Conservation (phyloP, 176 grass and related monocot genomes). For the Ensete glaucum region DNA sequence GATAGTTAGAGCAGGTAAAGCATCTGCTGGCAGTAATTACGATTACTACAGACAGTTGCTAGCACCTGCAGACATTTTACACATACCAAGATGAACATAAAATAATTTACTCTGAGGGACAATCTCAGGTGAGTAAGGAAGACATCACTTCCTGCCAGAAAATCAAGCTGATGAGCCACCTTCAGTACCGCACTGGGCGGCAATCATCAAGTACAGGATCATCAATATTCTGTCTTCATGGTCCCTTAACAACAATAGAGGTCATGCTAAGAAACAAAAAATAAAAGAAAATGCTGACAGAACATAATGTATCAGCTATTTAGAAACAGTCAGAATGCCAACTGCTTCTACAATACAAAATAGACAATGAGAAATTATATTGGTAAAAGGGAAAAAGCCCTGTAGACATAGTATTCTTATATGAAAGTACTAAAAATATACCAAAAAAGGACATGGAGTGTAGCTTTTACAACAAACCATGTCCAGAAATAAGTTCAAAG, state of each 20-base stretch:
- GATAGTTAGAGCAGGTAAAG: neutral
- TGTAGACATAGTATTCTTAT: too few relatives aligned
- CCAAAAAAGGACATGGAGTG: neutral
- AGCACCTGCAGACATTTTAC: neutral
- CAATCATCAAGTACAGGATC: slow-evolving; percentile 8
- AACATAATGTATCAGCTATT: neutral
- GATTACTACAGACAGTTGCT: neutral
- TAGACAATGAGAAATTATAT: neutral
- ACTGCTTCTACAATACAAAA: neutral
- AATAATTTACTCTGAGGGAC: neutral
- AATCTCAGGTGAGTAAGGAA: slow-evolving; percentile 5
- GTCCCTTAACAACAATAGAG: neutral
- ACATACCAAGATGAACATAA: neutral
- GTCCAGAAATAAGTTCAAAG: neutral
- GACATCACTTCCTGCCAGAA: slow-evolving; percentile 2
- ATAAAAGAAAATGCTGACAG: neutral
- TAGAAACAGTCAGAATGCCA: neutral
- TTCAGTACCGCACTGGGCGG: neutral
- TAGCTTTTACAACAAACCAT: neutral
- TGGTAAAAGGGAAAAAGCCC: too few relatives aligned
- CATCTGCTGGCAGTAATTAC: neutral
- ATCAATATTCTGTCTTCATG: neutral
- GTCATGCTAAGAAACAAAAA: neutral
- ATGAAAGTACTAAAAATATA: too few relatives aligned
- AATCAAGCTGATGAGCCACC: neutral